Evolutionary conservation across 305 asterid genomes (phyloP).

Genomic region (Rubia occidens): DNA sequence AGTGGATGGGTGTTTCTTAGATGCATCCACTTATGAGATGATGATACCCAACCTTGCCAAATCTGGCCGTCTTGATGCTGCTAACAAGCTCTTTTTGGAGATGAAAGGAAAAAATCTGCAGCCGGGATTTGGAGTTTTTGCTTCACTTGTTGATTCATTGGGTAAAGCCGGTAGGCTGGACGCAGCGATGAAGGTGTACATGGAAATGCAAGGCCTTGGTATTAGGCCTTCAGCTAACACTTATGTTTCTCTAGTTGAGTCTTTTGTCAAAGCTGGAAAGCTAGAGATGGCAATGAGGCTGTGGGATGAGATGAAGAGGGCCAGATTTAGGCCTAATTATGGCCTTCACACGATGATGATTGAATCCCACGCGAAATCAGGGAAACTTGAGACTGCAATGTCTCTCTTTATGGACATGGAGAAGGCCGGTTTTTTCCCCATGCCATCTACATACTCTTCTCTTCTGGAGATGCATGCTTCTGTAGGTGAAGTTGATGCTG

Average conservation of each 20-base stretch:
- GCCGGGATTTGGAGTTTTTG: constrained; percentile 33
- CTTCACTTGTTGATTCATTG: constrained; percentile 43
- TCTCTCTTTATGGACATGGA: constrained; percentile 88
- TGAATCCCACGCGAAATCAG: constrained; percentile 92
- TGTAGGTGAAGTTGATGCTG: constrained; percentile 79
- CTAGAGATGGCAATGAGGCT: constrained; percentile 65
- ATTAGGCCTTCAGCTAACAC: constrained; percentile 78
- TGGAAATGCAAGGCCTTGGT: constrained; percentile 87
- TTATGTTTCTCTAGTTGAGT: constrained; percentile 77
- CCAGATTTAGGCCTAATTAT: constrained; percentile 83
- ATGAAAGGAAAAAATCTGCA: constrained; percentile 36
- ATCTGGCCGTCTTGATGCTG: constrained; percentile 87
- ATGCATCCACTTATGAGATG: constrained; percentile 73
- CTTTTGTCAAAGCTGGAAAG: constrained; percentile 86
- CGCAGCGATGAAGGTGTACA: constrained; percentile 72
- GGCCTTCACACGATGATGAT: constrained; percentile 83
- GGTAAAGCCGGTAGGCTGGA: constrained; percentile 66
- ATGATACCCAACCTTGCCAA: constrained; percentile 85
- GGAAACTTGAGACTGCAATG: constrained; percentile 90
- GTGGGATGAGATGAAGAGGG: constrained; percentile 93
- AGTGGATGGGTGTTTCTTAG: constrained; percentile 58
- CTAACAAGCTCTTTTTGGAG: constrained; percentile 46
- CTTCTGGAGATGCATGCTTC: constrained; percentile 94
- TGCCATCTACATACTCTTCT: constrained; percentile 91
- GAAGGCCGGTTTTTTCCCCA: constrained; percentile 85